Evolutionary conservation across 768 basidiomycete genomes (phyloP).

Genomic region (Mycena rosella): DNA sequence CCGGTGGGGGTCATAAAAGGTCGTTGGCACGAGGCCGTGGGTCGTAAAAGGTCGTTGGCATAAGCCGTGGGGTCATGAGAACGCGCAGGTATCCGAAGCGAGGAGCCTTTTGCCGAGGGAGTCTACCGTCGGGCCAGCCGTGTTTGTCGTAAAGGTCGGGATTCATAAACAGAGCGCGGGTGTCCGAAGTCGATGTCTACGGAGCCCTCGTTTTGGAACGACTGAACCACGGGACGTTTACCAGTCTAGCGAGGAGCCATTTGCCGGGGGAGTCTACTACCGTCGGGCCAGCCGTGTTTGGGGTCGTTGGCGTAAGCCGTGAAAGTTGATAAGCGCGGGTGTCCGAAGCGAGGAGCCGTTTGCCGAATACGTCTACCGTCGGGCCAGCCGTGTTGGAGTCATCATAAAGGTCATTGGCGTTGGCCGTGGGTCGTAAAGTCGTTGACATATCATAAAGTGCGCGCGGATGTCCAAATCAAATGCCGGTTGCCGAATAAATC

Average conservation of each 20-base stretch:
- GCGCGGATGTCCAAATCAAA: no score
- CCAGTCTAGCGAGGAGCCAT: background rate
- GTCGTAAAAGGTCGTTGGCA: background rate
- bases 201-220: background rate
- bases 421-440: no score
- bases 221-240: background rate
- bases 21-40: background rate
- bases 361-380: no score
- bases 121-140: background rate
- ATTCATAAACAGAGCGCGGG: no score
- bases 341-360: no score
- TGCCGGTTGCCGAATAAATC: no score
- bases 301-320: no score
- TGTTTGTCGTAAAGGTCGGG: background rate
- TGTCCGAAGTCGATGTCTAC: background rate
- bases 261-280: background rate
- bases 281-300: no score
- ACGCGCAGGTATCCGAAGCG: background rate
- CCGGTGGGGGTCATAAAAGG: background rate
- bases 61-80: background rate
- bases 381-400: no score
- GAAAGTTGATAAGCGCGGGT: no score
- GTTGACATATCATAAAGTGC: no score
- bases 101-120: background rate
- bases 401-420: slow-evolving; percentile 2